Evolutionary conservation across 192 early-diverging fungal species (phyloP).

Genomic region (Coemansia sp.): DNA sequence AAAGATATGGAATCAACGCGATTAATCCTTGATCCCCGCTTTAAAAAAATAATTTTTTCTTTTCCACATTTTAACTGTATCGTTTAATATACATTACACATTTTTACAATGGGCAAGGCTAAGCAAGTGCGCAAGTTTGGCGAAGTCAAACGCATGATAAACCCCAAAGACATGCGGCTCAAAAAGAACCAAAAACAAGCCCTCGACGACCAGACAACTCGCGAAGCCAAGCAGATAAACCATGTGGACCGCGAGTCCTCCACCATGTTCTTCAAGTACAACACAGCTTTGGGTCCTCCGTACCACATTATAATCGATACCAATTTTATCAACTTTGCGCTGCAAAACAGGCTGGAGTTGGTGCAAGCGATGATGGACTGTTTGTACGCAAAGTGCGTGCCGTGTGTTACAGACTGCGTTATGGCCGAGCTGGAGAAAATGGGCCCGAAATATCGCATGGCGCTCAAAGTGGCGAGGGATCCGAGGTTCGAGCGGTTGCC

Average conservation of each 20-base stretch:
- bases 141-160: slow-evolving; percentile 88
- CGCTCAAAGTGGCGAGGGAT: slow-evolving; percentile 89
- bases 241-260: slow-evolving; percentile 38
- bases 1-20: not conserved
- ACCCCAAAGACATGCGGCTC: slow-evolving; percentile 86
- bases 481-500: slow-evolving; percentile 95
- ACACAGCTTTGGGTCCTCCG: slow-evolving; percentile 91
- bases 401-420: slow-evolving; percentile 98
- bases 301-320: slow-evolving; percentile 97
- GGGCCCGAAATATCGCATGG: slow-evolving; percentile 93
- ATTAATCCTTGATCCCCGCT: not conserved
- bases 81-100: not conserved
- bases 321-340: slow-evolving; percentile 99
- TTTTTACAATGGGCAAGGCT: slow-evolving; percentile 71
- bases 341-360: slow-evolving; percentile 97
- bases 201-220: slow-evolving; percentile 7
- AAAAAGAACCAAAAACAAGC: slow-evolving; percentile 59
- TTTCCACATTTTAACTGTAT: slow-evolving; percentile 6
- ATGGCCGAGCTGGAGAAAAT: slow-evolving; percentile 98
- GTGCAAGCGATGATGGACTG: slow-evolving; percentile 99
- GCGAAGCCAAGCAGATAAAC: slow-evolving; percentile 7
- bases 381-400: slow-evolving; percentile 95
- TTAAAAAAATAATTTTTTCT: slow-evolving; percentile 1
- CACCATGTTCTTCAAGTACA: slow-evolving; percentile 93
- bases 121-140: slow-evolving; percentile 94